Conservation (phyloP, 225 moss, liverwort and hornwort species). For the Neckera pumila region DNA sequence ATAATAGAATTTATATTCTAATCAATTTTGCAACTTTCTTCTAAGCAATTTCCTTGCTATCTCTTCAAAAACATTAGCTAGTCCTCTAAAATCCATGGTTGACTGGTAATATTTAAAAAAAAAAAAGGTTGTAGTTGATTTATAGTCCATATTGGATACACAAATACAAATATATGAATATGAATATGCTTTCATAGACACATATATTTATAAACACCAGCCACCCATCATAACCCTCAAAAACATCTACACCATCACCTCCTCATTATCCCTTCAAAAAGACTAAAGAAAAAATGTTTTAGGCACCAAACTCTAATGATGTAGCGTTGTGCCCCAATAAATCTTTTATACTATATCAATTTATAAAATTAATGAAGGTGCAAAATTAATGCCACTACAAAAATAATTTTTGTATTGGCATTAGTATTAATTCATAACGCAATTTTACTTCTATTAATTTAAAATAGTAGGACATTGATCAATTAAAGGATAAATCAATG, state of each 20-base stretch:
- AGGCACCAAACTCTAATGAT: too few relatives aligned
- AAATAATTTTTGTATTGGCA: neutral
- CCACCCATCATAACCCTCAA: neutral
- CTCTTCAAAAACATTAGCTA: accelerated
- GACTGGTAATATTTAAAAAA: neutral
- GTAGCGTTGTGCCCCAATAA: too few relatives aligned
- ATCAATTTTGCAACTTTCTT: too few relatives aligned
- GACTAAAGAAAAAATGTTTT: too few relatives aligned
- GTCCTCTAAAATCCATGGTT: accelerated
- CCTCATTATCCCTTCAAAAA: too few relatives aligned
- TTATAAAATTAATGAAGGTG: neutral
- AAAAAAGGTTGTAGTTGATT: accelerated
- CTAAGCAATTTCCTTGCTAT: too few relatives aligned
- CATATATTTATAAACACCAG: neutral
- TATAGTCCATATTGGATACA: accelerated
- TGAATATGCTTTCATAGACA: too few relatives aligned
- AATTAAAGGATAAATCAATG: neutral
- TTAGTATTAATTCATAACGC: neutral
- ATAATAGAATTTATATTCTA: neutral
- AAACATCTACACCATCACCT: too few relatives aligned
- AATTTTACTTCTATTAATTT: neutral
- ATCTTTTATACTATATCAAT: neutral
- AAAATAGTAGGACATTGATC: neutral
- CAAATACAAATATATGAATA: too few relatives aligned
- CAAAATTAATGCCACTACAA: neutral